Conservation (phyloP, 306 rosid genomes). For the Castanea crenata region DNA sequence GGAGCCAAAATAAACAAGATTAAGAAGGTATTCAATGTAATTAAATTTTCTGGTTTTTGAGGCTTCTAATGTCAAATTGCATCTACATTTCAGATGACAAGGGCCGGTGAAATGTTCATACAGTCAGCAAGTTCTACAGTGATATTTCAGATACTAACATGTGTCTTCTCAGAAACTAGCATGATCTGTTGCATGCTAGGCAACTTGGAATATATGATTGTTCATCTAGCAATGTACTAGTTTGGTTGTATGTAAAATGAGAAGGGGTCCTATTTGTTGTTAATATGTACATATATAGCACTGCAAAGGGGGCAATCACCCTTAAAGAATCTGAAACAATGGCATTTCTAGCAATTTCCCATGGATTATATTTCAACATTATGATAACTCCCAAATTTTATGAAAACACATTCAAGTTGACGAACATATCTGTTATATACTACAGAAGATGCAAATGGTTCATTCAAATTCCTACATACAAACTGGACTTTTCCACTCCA, state of each 20-base stretch:
- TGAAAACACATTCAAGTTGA: not conserved
- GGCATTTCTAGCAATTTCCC: not conserved
- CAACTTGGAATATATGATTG: not conserved
- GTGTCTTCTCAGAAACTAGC: not conserved
- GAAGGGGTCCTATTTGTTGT: too few species aligned
- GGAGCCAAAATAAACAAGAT: not conserved
- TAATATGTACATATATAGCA: too few species aligned
- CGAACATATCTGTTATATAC: not conserved
- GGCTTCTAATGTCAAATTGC: not conserved
- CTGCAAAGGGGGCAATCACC: too few species aligned
- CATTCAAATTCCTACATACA: not conserved
- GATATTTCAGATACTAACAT: too few species aligned
- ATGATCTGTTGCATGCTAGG: not conserved
- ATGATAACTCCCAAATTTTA: not conserved
- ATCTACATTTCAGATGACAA: too few species aligned
- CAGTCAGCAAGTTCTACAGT: too few species aligned
- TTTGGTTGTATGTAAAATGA: not conserved
- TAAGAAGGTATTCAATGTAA: not conserved
- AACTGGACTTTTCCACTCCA: not conserved
- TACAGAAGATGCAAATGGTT: not conserved
- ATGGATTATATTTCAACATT: not conserved
- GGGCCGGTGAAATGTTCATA: too few species aligned
- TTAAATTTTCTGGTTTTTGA: not conserved
- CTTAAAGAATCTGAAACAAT: too few species aligned
- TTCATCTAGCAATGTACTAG: not conserved